phyloP scores from a whole-genome alignment of 495 filamentous ascomycete species.

The Annulohypoxylon maeteangense region DNA sequence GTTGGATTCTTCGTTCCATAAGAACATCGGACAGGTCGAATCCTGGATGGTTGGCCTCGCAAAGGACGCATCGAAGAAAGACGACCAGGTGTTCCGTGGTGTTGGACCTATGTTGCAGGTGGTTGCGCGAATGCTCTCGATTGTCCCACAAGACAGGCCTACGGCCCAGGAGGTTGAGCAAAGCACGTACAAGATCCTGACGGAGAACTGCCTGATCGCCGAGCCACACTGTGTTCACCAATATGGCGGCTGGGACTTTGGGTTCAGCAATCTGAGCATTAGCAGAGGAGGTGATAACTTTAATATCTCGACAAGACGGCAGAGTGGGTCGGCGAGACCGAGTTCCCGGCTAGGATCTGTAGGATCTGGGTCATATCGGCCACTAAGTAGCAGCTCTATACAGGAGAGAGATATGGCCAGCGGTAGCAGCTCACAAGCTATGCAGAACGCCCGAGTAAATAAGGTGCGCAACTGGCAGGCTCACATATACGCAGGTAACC shows the following conservation, averaged over 20 bases:
- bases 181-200: constrained; percentile 57
- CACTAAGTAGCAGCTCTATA: constrained; percentile 28
- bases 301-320: constrained; percentile 35
- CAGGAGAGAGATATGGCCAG: constrained; percentile 34
- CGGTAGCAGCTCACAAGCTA: constrained; percentile 42
- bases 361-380: constrained; percentile 5
- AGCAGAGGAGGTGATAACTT: constrained; percentile 34
- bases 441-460: constrained; percentile 41
- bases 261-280: constrained; percentile 44
- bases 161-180: constrained; percentile 57
- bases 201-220: constrained; percentile 53
- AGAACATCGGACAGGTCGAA: constrained; percentile 78
- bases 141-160: constrained; percentile 58
- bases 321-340: constrained; percentile 30
- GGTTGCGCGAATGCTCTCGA: constrained; percentile 57
- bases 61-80: constrained; percentile 72
- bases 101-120: constrained; percentile 59
- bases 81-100: constrained; percentile 64
- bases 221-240: constrained; percentile 60
- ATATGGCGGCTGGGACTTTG: constrained; percentile 49
- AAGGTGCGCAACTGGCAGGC: constrained; percentile 54
- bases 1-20: constrained; percentile 84
- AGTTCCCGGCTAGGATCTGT: constrained; percentile 18
- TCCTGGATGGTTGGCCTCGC: constrained; percentile 79
- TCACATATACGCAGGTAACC: constrained; percentile 56